Base-by-base conservation (phyloP, 2,329 filamentous ascomycete species). In the Aspergillus floridensis region DNA sequence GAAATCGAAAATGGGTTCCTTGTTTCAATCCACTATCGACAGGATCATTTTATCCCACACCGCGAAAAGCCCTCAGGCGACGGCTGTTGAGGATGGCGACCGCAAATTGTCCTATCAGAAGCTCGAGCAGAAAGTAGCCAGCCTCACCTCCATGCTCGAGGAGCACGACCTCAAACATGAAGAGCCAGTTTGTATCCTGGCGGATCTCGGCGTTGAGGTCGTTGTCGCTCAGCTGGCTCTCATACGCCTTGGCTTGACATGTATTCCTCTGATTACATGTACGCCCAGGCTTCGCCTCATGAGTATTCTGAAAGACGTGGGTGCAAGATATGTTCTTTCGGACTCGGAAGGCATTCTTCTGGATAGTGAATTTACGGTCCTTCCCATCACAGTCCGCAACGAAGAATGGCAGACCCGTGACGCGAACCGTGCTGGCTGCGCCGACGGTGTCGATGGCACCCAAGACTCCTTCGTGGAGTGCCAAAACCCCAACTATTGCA, bases 191-290 rank as follows among this genome's bases (percentile, higher is more conserved):
- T 58, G 59, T 22, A 56, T 61, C 38, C 22, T 61, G 12, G 52
- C 55, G 7, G 22, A 19, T 6, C 32, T 58, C 6, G 49, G 49
- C 1, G 26, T n/a, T 21, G 54, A 29, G 5, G 21, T 51, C 6
- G 21, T 61, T n/a, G 53, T 61, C 51, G 56, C 59, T 12, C 59
- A 61, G 31, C 48, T 61, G 5, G 59, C 59, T 29, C 14, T 53
- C 41, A 56, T 61, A 12, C 49, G 52, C 4, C 38, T 53, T 19
- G 54, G 53, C 19, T 10, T 61, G 52, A 61, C 59, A 31, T 59
- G 59, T 14, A 49, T 61, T 4, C 56, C 59, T 3, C 4, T 61
- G 5, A 52, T 52, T 16, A 52, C 56, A 31, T 56, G 38, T 21
- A 59, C 24, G 1, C 59, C 59, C 19, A 32, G 29, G 16, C 48